Conservation (phyloP, 441 rosid genomes). For the Arabidopsis hybrid region DNA sequence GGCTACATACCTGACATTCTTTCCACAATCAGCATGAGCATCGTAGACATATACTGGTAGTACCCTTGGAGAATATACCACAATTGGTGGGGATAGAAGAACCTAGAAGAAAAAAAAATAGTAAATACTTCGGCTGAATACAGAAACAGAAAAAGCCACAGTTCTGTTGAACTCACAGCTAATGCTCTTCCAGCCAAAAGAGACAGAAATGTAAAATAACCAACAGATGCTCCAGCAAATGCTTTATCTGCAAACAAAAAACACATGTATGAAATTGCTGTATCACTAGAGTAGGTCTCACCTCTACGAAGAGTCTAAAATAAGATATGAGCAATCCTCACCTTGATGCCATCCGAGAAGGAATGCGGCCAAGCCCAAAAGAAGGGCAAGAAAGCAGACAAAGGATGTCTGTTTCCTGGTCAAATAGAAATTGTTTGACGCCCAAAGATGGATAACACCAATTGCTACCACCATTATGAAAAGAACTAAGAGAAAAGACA, state of each 20-base stretch:
- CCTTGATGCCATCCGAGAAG: slow-evolving; percentile 96
- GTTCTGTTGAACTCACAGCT: slow-evolving; percentile 67
- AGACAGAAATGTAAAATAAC: slow-evolving; percentile 94
- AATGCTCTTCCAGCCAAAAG: slow-evolving; percentile 99
- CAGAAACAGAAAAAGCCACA: slow-evolving; percentile 32
- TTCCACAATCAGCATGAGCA: slow-evolving; percentile 99
- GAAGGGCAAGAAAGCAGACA: slow-evolving; percentile 96
- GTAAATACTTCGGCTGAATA: slow-evolving; percentile 29
- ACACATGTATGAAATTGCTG: slow-evolving; percentile 27
- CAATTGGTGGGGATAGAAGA: slow-evolving; percentile 99
- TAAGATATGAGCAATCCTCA: slow-evolving; percentile 45
- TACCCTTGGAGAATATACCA: slow-evolving; percentile 99
- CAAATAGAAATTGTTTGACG: slow-evolving; percentile 99
- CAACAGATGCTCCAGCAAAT: slow-evolving; percentile 99
- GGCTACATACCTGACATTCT: slow-evolving; percentile 93
- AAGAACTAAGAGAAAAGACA: slow-evolving; percentile 90
- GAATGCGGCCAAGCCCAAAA: slow-evolving; percentile 99
- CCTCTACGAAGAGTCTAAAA: slow-evolving; percentile 27
- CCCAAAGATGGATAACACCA: slow-evolving; percentile 98
- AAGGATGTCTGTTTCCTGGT: slow-evolving; percentile 90
- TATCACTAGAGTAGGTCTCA: slow-evolving; percentile 18
- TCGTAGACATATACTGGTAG: slow-evolving; percentile 99
- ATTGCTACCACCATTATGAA: slow-evolving; percentile 93
- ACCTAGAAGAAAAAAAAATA: slow-evolving; percentile 59
- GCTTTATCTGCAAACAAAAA: slow-evolving; percentile 76